A percentile compares a stretch with the other conserved stretches of the same genome.
These are phyloP conservation scores for Pyrenochaeta sp. DNA, from an alignment of 2,329 filamentous ascomycete species.

Conservation along the genomic window DNA sequence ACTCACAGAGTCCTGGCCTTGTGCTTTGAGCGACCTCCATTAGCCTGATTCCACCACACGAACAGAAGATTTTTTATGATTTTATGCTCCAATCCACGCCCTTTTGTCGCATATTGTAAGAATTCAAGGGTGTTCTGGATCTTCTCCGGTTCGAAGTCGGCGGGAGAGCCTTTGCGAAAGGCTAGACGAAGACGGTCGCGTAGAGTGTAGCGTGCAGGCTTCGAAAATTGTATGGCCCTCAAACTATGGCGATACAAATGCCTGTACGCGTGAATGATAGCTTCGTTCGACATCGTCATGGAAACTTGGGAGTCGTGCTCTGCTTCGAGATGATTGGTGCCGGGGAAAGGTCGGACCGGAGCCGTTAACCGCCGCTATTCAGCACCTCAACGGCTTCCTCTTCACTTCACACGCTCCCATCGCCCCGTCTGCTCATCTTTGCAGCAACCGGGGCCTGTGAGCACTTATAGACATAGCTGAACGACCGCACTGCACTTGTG, in stretches of 20 bases:
- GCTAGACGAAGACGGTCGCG: constrained; percentile 60
- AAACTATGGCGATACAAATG: constrained; percentile 72
- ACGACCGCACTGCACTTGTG: constrained; percentile 15
- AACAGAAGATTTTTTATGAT: constrained; percentile 74
- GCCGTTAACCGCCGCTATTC: constrained; percentile 3
- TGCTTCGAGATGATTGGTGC: constrained; percentile 14
- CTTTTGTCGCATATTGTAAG: constrained; percentile 68
- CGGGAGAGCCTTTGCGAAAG: constrained; percentile 46
- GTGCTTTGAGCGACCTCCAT: constrained; percentile 39
- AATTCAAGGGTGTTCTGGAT: constrained; percentile 75
- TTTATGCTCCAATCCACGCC: constrained; percentile 74
- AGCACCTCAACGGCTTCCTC: constrained; percentile 8
- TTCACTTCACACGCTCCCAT: constrained; percentile 17
- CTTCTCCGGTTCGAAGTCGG: constrained; percentile 51
- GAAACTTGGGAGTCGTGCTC: constrained; percentile 7
- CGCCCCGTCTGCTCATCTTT: constrained; percentile 27
- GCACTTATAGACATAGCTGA: constrained; percentile 23
- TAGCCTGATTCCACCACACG: constrained; percentile 56
- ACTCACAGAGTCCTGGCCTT: constrained; percentile 31
- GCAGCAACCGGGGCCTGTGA: constrained; percentile 32
- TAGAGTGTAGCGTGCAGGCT: constrained; percentile 70
- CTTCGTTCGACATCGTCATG: constrained; percentile 43
- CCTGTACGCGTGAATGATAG: constrained; percentile 73
- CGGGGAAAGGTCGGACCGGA: constrained; percentile 26
- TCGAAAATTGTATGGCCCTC: constrained; percentile 75